Base-by-base conservation (phyloP, 73 alveolate species). In the Diophrys sp. region DNA sequence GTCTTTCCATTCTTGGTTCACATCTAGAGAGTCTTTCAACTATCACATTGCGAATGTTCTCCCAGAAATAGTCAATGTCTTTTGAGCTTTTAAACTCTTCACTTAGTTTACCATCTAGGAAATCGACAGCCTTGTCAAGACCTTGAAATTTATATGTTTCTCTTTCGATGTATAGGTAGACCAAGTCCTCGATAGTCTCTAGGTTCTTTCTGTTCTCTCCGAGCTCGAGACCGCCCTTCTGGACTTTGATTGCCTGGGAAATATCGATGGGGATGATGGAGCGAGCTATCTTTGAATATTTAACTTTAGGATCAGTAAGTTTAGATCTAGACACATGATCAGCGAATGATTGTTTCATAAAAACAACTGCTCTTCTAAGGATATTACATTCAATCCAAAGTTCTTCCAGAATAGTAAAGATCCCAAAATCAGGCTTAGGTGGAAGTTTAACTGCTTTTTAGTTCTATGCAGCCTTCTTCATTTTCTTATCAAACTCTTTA, bases 381-480 rank as follows among this genome's bases (percentile, higher is more conserved):
- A 85, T 87, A 73, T 85, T 85, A 23, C 84, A 83, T 67, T 85
- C 93, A 33, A 85, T 68, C 93, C 93, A 85, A 33, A 85, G 56
- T 33, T 85, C 88, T 62, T 87, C 44, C 2, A 85, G 34, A 1
- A 71, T 68, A 62, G 72, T 54, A 26, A 84, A 72, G 57, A 84
- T n/a, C n/a, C n/a, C n/a, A n/a, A n/a, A n/a, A n/a, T n/a, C n/a
- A n/a, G n/a, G n/a, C n/a, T n/a, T n/a, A n/a, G n/a, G n/a, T n/a
- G n/a, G n/a, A n/a, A n/a, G n/a, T n/a, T n/a, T n/a, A n/a, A n/a
- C n/a, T n/a, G n/a, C n/a, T n/a, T n/a, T n/a, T n/a, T n/a, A n/a
- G n/a, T n/a, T n/a, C n/a, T n/a, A n/a, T n/a, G n/a, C n/a, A n/a
- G n/a, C n/a, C n/a, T n/a, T n/a, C n/a, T n/a, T 55, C 53, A 77